Evolutionary conservation across 345 rosid genomes (phyloP), one percentile per base, ranked within the genome.

Genomic region (Chamaenerion angustifolium): DNA sequence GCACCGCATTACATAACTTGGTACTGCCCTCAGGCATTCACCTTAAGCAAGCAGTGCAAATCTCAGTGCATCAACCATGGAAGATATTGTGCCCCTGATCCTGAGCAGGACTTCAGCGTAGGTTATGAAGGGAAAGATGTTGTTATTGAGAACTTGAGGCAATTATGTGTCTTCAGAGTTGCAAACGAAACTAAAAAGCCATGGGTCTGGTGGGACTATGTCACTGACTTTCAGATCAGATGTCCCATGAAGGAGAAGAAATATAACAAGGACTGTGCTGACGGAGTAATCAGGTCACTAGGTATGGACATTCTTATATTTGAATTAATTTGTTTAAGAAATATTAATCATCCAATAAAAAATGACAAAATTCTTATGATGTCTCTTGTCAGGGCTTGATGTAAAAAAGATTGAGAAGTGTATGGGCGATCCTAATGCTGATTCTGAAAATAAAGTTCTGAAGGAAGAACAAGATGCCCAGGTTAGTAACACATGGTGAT

Each of bases 151-250:
- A 90, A 90, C 62, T 63, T 90, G 57, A 83, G 98, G 62, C 98
- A 90, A 56, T 80, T 90, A 21, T 90, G 98, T 23, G 92, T 86
- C 56, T 85, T 59, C 59, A 75, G 55, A 77, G 98, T 83, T 51
- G 94, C 87, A 4, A 86, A 83, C 63, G 94, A 86, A 76, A 76
- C 64, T 54, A 75, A 63, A 7, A 90, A 73, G 60, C 83, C 98
- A 10, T 90, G 98, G 98, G 62, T 73, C 12, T 89, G 97, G 97
- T 89, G 97, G 97, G 93, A 89, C 60, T 89, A 89, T 17, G 95
- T 79, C 18, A 89, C 93, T 16, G 97, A 89, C 75, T 89, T 89
- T 64, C 95, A 85, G 65, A 80, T 88, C 59, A 71, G 97, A 61
- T 89, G 97, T 64, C 97, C 95, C 47, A 88, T 88, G 97, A 88